phyloP scores from a whole-genome alignment of 1,284 basidiomycete genomes.

The Anthracocystis walkeri region DNA sequence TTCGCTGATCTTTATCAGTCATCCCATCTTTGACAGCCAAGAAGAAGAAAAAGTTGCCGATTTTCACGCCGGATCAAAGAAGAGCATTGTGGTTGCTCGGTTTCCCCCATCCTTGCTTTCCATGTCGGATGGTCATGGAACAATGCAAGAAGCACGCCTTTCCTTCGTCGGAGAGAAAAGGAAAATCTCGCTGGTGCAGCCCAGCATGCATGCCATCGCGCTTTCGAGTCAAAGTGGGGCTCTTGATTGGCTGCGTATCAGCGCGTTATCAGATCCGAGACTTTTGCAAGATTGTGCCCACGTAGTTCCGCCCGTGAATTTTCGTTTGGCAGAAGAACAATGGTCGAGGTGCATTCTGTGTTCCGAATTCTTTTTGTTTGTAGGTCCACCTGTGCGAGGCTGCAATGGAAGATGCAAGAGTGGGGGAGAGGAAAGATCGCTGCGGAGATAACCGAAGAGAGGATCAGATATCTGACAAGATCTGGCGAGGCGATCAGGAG shows the following conservation, averaged over 20 bases:
- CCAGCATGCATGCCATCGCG: no score
- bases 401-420: no score
- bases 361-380: no score
- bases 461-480: no score
- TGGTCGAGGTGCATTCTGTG: no score
- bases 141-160: not conserved
- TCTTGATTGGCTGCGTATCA: not conserved
- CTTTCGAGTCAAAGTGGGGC: no score
- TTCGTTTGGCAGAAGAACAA: no score
- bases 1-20: conserved; percentile 15
- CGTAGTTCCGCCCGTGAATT: not conserved
- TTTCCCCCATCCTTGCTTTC: not conserved
- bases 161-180: not conserved
- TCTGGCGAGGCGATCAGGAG: no score
- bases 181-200: no score
- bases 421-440: no score
- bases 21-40: conserved; percentile 1
- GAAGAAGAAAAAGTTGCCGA: not conserved
- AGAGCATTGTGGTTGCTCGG: not conserved
- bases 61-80: conserved; percentile 13
- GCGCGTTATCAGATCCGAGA: conserved; percentile 13
- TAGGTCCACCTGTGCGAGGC: no score
- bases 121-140: not conserved
- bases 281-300: not conserved
- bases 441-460: no score